Percentiles rank a stretch among this genome's conserved stretches.
Evolutionary conservation across 2,329 filamentous ascomycete species (phyloP).

Genomic region (Talaromyces rugulosus): DNA sequence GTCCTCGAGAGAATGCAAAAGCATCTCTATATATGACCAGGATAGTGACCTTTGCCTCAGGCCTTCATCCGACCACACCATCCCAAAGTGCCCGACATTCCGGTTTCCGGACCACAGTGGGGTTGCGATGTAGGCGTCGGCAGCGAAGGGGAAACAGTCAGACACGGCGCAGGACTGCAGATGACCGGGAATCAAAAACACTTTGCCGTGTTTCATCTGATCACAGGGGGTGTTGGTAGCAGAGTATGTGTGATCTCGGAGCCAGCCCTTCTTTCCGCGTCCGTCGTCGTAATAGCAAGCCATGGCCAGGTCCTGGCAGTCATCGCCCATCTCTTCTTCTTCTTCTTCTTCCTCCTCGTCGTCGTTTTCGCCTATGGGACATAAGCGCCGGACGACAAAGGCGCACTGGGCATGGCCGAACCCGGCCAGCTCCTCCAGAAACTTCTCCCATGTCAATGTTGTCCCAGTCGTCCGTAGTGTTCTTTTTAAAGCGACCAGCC

Average conservation of each 20-base stretch:
- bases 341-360: constrained; percentile 53
- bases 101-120: constrained; percentile 59
- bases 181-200: constrained; percentile 62
- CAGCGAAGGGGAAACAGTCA: constrained; percentile 56
- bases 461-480: constrained; percentile 50
- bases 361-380: constrained; percentile 45
- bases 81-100: constrained; percentile 66
- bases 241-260: constrained; percentile 61
- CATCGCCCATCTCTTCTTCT: constrained; percentile 54
- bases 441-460: constrained; percentile 59
- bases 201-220: constrained; percentile 68
- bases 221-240: constrained; percentile 62
- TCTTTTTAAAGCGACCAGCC: constrained; percentile 56
- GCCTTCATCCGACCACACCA: constrained; percentile 66
- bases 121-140: constrained; percentile 64
- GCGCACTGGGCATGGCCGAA: constrained; percentile 63
- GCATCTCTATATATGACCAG: constrained; percentile 65
- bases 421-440: constrained; percentile 61
- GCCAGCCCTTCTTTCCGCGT: constrained; percentile 47
- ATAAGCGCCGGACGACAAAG: constrained; percentile 51
- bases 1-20: constrained; percentile 66
- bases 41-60: constrained; percentile 52
- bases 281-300: constrained; percentile 65
- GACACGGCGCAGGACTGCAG: constrained; percentile 53
- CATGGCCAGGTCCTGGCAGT: constrained; percentile 61